Evolutionary conservation across 2,329 filamentous ascomycete genomes (phyloP).

Genomic region (Fusarium sp.): DNA sequence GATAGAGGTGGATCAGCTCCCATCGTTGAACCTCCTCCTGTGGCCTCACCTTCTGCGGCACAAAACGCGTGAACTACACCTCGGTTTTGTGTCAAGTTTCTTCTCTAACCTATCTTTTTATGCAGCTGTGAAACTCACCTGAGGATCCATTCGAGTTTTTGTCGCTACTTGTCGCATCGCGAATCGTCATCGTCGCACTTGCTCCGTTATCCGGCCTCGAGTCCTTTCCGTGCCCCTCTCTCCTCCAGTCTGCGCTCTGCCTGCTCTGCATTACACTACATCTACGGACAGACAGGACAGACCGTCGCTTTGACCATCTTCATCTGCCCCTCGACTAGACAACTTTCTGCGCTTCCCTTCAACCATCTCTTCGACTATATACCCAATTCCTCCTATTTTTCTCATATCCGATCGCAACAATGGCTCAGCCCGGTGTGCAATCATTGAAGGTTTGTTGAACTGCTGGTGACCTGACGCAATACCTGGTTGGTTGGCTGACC

Average conservation of each 20-base stretch:
- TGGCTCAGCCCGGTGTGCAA: constrained; percentile 87
- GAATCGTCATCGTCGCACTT: constrained; percentile 35
- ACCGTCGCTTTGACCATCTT: constrained; percentile 26
- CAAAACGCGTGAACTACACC: constrained; percentile 49
- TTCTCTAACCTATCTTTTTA: constrained; percentile 45
- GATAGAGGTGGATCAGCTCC: constrained; percentile 43
- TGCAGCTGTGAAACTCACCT: constrained; percentile 47
- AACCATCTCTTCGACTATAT: constrained; percentile 6
- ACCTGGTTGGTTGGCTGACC: constrained; percentile 48
- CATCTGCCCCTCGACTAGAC: constrained; percentile 24
- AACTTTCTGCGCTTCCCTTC: constrained; percentile 23
- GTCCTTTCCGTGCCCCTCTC: constrained; percentile 29
- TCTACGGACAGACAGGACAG: constrained; percentile 27
- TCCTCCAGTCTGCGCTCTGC: constrained; percentile 1
- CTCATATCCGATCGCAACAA: constrained; percentile 53
- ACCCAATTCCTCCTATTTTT: constrained; percentile 15
- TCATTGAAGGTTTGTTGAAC: constrained; percentile 81
- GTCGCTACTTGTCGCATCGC: constrained; percentile 31
- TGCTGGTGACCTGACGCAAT: constrained; percentile 34
- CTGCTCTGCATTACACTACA: constrained; percentile 31
- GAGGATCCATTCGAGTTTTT: constrained; percentile 35
- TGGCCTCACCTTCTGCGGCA: constrained; percentile 50
- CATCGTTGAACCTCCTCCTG: constrained; percentile 47
- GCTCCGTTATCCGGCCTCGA: constrained; percentile 31
- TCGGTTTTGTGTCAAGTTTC: constrained; percentile 48